A percentile compares a stretch with the other conserved stretches of the same genome.
phyloP scores from a whole-genome alignment of 1,284 basidiomycete species.

The Erythrobasidium hasegawianum region DNA sequence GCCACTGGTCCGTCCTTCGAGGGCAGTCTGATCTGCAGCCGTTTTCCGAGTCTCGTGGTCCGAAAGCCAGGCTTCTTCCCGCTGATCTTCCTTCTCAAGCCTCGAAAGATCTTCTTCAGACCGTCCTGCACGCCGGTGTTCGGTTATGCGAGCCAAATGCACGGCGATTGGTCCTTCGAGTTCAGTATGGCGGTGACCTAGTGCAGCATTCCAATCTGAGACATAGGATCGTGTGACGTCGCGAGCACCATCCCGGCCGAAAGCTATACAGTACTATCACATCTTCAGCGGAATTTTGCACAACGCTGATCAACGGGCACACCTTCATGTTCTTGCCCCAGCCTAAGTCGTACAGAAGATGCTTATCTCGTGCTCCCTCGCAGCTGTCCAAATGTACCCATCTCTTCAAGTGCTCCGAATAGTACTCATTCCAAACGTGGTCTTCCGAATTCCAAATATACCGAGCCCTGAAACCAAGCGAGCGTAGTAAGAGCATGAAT shows the following conservation, averaged over 20 bases:
- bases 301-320: not conserved
- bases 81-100: slow-evolving; percentile 5
- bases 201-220: slow-evolving; percentile 45
- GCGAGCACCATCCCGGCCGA: slow-evolving; percentile 50
- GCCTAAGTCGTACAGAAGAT: slow-evolving; percentile 52
- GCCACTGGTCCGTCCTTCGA: slow-evolving; percentile 21
- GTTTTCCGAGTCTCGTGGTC: slow-evolving; percentile 2
- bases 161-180: not conserved
- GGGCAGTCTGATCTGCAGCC: not conserved
- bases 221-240: slow-evolving; percentile 54
- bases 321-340: slow-evolving; percentile 54
- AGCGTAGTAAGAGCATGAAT: slow-evolving; percentile 52
- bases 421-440: slow-evolving; percentile 54
- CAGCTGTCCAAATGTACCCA: slow-evolving; percentile 55
- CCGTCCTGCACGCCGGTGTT: not conserved
- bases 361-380: slow-evolving; percentile 52
- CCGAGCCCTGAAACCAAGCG: slow-evolving; percentile 50
- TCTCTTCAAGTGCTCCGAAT: slow-evolving; percentile 44
- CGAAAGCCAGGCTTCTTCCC: slow-evolving; percentile 15
- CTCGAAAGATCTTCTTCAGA: not conserved
- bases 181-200: not conserved
- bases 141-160: not conserved
- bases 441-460: slow-evolving; percentile 54
- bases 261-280: slow-evolving; percentile 51
- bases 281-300: not conserved